Base-by-base conservation (phyloP, 441 rosid species). In the Aleurites moluccanus region DNA sequence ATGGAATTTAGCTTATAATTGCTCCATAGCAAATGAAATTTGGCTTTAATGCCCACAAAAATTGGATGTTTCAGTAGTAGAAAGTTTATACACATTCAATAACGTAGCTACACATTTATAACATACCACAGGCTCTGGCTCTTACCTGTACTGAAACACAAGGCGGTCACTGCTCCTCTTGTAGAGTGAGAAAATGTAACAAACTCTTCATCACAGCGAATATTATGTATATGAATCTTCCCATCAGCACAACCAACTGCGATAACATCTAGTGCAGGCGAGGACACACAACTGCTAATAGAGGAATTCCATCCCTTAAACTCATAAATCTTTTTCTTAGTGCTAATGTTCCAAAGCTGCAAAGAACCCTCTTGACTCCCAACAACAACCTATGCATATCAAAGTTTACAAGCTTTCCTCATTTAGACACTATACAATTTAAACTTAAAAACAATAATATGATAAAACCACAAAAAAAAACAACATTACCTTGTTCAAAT, bases 201-300 rank as follows among this genome's bases (percentile, higher is more conserved):
- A 67, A 96, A 70, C 85, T 92, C 93, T 83, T 90, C 84, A 78
- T 90, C 97, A 79, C 78, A 77, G 35, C 86, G 92, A 11, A 96
- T 78, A 77, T 96, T 92, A 80, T 92, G 97, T 42, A 96, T 85
- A 71, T 88, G 99, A 83, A 96, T 88, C 82, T 80, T 91, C 67
- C 98, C 99, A 85, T 96, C 95, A 73, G 92, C 86, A 84, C 98
- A 93, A 64, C 99, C 98, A 81, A 92, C 85, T 0, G 97, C 99
- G 84, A 91, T 85, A 63, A 96, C 97, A 90, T 96, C 98, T 61
- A 93, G 80, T 28, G 99, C 97, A 71, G 99, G 98, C 52, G 99
- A 96, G 5, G 97, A 88, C 62, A 92, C 93, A 82, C 95, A 93
- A 73, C 92, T 81, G 78, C 89, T 78, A 68, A 96, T 75, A 63